A percentile compares a stretch with the other conserved stretches of the same genome.
These are phyloP conservation scores for Linum usitatissimum DNA, from an alignment of 345 rosid species.

Conservation along the genomic window DNA sequence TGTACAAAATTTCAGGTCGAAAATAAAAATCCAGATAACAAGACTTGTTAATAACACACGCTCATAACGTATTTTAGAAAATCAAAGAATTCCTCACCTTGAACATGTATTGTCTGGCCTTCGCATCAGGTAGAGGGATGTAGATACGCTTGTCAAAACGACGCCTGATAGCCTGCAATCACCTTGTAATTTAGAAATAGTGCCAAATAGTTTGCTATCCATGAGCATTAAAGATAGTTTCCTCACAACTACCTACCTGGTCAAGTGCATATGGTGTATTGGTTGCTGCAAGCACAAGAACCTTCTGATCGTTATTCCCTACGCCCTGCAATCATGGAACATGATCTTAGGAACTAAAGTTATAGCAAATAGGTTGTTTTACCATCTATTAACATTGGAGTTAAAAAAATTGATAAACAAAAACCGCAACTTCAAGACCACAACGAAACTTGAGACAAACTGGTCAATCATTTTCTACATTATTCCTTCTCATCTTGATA, in stretches of 20 bases:
- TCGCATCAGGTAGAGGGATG: constrained; percentile 84
- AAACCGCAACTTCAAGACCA: neutral
- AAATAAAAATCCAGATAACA: neutral
- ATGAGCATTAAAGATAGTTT: constrained; percentile 8
- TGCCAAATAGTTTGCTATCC: neutral
- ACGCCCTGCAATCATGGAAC: constrained; percentile 49
- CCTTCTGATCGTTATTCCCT: constrained; percentile 79
- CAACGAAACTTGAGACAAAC: neutral
- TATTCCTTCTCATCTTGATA: neutral
- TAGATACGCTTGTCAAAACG: constrained; percentile 97
- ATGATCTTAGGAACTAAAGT: neutral
- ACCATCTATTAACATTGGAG: neutral
- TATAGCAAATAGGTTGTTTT: too few species aligned
- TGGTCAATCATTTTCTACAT: neutral
- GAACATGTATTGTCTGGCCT: constrained; percentile 92
- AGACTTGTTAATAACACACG: neutral
- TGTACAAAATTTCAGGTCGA: constrained; percentile 21
- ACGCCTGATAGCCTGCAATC: constrained; percentile 69
- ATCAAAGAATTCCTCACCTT: constrained; percentile 32
- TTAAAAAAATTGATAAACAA: too few species aligned
- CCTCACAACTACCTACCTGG: constrained; percentile 40
- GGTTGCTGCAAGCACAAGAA: constrained; percentile 92
- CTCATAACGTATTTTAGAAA: too few species aligned
- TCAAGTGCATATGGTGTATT: constrained; percentile 90
- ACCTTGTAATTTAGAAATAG: constrained; percentile 20